phyloP scores from a whole-genome alignment of 352 stramenopile species.

The Phytophthora sansomeana region DNA sequence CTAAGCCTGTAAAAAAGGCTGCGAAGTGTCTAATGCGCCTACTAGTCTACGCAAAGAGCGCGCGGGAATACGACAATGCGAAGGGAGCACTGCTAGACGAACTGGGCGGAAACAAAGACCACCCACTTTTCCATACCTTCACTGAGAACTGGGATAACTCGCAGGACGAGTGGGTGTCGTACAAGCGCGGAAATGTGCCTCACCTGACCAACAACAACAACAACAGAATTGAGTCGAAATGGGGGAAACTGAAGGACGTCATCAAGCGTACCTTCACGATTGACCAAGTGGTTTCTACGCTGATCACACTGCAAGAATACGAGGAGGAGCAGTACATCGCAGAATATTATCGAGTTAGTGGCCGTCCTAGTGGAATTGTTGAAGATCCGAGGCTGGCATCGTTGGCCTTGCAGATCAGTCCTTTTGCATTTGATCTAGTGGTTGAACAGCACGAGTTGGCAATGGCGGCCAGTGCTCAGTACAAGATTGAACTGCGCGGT shows the following conservation, averaged over 20 bases:
- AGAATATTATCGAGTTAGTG: slow-evolving; percentile 9
- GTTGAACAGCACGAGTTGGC: not conserved
- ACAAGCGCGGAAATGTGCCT: slow-evolving; percentile 7
- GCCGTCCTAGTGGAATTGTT: not conserved
- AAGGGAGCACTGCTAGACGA: not conserved
- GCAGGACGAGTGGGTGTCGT: slow-evolving; percentile 8
- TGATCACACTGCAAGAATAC: slow-evolving; percentile 15
- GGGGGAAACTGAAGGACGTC: slow-evolving; percentile 10
- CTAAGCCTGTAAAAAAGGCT: not conserved
- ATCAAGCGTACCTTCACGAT: not conserved
- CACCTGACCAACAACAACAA: slow-evolving; percentile 24
- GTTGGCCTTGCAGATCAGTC: not conserved
- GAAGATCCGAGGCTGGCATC: slow-evolving; percentile 1
- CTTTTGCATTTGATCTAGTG: not conserved
- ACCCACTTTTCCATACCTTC: not conserved
- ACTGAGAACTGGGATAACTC: slow-evolving; percentile 9
- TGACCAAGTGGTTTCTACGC: slow-evolving; percentile 1
- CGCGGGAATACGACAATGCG: not conserved
- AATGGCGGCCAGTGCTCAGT: not conserved
- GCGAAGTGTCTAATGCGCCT: slow-evolving; percentile 6
- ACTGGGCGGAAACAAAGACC: not conserved
- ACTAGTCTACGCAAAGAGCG: not conserved
- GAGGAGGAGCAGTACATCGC: slow-evolving; percentile 13
- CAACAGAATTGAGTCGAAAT: slow-evolving; percentile 22
- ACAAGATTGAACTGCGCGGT: not conserved